These are phyloP conservation scores for Phytopythium oedochilum DNA, from an alignment of 352 stramenopile genomes.

Conservation along the genomic window DNA sequence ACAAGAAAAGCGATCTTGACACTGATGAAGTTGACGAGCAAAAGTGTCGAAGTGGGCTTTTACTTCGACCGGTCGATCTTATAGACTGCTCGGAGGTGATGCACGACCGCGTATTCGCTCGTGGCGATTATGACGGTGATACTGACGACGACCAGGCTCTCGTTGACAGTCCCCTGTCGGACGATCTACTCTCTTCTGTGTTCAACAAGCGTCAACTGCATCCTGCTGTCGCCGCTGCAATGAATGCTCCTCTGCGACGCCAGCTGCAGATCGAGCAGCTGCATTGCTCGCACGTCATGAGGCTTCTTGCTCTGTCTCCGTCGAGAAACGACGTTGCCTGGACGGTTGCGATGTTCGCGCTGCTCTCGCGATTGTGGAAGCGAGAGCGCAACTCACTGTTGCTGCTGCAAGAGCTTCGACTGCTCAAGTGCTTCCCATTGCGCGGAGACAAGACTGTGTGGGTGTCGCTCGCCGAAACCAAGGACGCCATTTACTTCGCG, in stretches of 20 bases:
- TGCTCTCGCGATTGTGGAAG: constrained; percentile 57
- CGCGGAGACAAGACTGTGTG: constrained; percentile 21
- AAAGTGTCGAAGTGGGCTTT: neutral
- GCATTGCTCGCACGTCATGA: constrained; percentile 53
- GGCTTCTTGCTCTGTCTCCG: constrained; percentile 32
- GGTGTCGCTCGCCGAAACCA: constrained; percentile 36
- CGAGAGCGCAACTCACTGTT: constrained; percentile 41
- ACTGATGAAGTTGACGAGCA: neutral
- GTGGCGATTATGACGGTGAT: constrained; percentile 9
- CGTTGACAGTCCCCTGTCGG: constrained; percentile 11
- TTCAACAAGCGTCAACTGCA: constrained; percentile 58
- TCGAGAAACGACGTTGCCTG: constrained; percentile 31
- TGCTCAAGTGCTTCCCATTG: constrained; percentile 73
- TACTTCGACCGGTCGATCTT: constrained; percentile 19
- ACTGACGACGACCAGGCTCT: constrained; percentile 1
- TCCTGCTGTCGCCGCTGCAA: constrained; percentile 23
- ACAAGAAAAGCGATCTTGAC: constrained; percentile 9
- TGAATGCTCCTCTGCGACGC: constrained; percentile 42
- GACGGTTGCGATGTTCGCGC: constrained; percentile 33
- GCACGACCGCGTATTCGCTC: neutral
- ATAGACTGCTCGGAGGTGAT: constrained; percentile 34
- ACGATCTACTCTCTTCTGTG: constrained; percentile 18
- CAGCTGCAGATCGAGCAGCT: constrained; percentile 66
- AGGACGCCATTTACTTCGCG: constrained; percentile 27
- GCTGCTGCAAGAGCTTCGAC: constrained; percentile 53